Evolutionary conservation across 768 basidiomycete genomes (phyloP), one percentile per base, ranked within the genome.

Genomic region (Leccinellum rugosiceps): DNA sequence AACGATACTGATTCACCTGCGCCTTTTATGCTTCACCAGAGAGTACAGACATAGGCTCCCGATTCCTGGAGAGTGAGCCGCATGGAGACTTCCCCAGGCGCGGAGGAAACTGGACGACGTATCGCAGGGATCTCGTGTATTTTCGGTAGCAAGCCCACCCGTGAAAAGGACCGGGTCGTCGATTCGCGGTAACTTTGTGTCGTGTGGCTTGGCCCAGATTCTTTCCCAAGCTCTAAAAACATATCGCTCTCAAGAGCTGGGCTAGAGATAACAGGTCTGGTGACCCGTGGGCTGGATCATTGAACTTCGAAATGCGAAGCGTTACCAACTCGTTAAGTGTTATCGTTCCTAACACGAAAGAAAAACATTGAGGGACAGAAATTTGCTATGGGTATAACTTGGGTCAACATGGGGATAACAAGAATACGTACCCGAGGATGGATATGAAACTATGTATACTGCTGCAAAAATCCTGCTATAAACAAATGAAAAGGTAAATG

Each of bases 21-120:
- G 50, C 56, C 32, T 60, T 70, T 72, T 70, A 70, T 72, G 58
- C 41, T 43, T 43, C 0, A 43, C 45, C n/a, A 32, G 6, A 46
- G 49, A 43, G 46, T 19, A 48, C 35, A 32, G n/a, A 45, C 21
- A 8, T 23, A 52, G 38, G 53, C 15, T 31, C 26, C 31, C 6
- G 19, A 23, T 13, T 17, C 32, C 32, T 53, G 56, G 34, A 6
- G 32, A 55, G 30, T 17, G 30, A 54, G 57, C 58, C 67, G 63
- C 47, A 61, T 60, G 66, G 41, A 45, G 44, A 3, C 25, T 6
- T 35, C 35, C 34, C 26, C 32, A 48, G 13, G 14, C 10, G 30
- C n/a, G 52, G 34, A 51, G 50, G 26, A 19, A 4, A 52, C 6
- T 17, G 32, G 32, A 43, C 17, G 44, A 43, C 41, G 23, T 47